Evolutionary conservation across 2,329 filamentous ascomycete species (phyloP).

Genomic region (Fusarium scirpi): DNA sequence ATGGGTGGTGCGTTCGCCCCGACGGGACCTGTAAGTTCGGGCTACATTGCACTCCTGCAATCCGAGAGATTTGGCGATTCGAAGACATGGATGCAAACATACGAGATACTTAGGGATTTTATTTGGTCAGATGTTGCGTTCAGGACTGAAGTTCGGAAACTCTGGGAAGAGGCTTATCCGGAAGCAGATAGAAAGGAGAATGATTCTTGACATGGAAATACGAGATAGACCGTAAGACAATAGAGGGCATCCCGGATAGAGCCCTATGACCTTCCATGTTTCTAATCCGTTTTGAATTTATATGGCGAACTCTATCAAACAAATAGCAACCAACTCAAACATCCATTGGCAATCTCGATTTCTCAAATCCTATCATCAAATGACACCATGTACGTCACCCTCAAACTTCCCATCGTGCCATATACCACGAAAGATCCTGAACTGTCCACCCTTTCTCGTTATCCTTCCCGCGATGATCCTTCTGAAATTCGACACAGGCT

Average conservation of each 20-base stretch:
- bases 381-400: neutral
- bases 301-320: too few species aligned
- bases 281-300: too few species aligned
- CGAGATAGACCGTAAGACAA: too few species aligned
- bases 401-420: neutral
- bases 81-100: neutral
- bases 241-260: too few species aligned
- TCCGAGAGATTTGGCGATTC: neutral
- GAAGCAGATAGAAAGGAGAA: too few species aligned
- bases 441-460: neutral
- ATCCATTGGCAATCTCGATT: too few species aligned
- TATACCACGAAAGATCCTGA: neutral
- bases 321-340: too few species aligned
- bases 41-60: neutral
- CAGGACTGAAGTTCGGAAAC: rapidly evolving
- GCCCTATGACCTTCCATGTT: too few species aligned
- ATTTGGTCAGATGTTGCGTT: slow-evolving; percentile 7
- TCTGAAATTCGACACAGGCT: neutral
- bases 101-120: neutral
- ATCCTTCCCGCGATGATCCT: rapidly evolving
- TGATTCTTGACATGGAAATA: too few species aligned
- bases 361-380: too few species aligned
- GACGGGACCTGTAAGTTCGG: neutral
- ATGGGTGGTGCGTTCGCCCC: slow-evolving; percentile 7
- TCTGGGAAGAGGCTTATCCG: neutral